Conservation (phyloP, 768 basidiomycete species). For the Kwoniella sp. region DNA sequence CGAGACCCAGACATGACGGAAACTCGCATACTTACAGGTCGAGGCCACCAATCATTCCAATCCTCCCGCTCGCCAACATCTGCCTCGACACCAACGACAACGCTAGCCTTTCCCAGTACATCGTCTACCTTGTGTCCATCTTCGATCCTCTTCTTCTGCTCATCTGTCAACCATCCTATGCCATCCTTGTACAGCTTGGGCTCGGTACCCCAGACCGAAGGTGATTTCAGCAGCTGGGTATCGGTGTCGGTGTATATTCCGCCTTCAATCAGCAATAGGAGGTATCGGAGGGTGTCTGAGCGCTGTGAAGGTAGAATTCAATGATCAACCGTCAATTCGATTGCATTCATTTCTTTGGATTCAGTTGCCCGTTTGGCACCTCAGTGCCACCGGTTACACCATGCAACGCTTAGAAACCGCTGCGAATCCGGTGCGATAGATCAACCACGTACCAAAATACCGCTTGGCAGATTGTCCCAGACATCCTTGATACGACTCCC, state of each 20-base stretch:
- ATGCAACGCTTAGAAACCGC: too few relatives aligned
- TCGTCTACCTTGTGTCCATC: conserved; percentile 30
- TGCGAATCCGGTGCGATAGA: neutral
- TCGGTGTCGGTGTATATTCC: conserved; percentile 58
- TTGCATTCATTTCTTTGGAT: too few relatives aligned
- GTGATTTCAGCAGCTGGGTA: conserved; percentile 53
- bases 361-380: too few relatives aligned
- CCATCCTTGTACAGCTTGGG: conserved; percentile 40
- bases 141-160: conserved; percentile 19
- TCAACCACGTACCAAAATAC: conserved; percentile 47
- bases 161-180: conserved; percentile 39
- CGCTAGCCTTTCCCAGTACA: conserved; percentile 43
- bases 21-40: conserved; percentile 44
- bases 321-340: too few relatives aligned
- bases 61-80: conserved; percentile 59
- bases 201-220: conserved; percentile 49
- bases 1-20: neutral
- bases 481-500: conserved; percentile 39
- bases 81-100: conserved; percentile 59
- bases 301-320: conserved; percentile 31
- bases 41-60: conserved; percentile 57
- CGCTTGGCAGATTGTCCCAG: conserved; percentile 49
- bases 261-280: conserved; percentile 47
- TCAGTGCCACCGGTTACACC: too few relatives aligned
- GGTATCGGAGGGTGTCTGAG: conserved; percentile 52